Conservation (phyloP, 306 rosid genomes). For the Sicyos edulis region DNA sequence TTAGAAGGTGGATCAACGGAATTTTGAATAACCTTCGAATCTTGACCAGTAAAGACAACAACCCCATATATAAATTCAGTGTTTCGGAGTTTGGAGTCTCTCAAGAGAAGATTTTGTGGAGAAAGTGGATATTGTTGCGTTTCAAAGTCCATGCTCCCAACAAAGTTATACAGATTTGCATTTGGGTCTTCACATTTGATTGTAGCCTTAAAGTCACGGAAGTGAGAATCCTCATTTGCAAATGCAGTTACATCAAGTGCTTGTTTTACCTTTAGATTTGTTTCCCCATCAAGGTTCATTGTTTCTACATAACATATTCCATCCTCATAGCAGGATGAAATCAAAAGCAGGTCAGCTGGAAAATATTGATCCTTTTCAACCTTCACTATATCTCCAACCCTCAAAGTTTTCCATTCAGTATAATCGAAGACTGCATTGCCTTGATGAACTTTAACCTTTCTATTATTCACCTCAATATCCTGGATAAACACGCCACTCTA, state of each 20-base stretch:
- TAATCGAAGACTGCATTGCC: constrained; percentile 47
- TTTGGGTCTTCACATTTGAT: constrained; percentile 93
- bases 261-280: constrained; percentile 84
- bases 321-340: constrained; percentile 86
- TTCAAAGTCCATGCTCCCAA: constrained; percentile 71
- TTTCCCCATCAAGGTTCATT: constrained; percentile 97
- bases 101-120: constrained; percentile 80
- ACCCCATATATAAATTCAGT: constrained; percentile 78
- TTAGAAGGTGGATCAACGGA: constrained; percentile 85
- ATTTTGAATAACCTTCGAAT: constrained; percentile 89
- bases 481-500: constrained; percentile 28
- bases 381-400: constrained; percentile 85
- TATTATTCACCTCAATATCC: constrained; percentile 82
- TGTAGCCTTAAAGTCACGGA: constrained; percentile 51
- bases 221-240: constrained; percentile 43
- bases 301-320: constrained; percentile 94
- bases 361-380: constrained; percentile 77
- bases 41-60: constrained; percentile 80
- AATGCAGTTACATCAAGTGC: constrained; percentile 66
- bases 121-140: constrained; percentile 57
- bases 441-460: constrained; percentile 62
- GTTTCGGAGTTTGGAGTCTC: constrained; percentile 93
- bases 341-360: constrained; percentile 84
- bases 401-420: constrained; percentile 78
- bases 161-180: constrained; percentile 78